Base-by-base conservation (phyloP, 2,329 filamentous ascomycete genomes). In the Colletotrichum sansevieriae region DNA sequence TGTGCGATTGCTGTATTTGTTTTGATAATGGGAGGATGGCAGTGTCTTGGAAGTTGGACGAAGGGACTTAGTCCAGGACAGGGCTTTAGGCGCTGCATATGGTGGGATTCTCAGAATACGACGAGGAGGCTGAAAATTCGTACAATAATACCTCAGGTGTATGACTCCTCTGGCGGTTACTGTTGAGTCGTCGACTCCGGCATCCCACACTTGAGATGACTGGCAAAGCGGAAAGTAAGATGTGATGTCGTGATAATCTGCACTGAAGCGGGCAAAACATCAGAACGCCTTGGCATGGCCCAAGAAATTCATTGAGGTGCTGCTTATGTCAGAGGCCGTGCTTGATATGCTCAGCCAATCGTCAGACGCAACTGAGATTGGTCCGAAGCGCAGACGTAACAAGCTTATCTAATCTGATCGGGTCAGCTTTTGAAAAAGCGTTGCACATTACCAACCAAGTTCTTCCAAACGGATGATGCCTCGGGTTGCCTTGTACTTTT, bases 371-470 rank as follows among this genome's bases (percentile, higher is more conserved):
- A 35, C 35, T n/a, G 49, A 52, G 25, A 13, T 13, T 25, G 49
- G 49, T n/a, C 49, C 57, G 44, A 43, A 22, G 57, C 33, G 57
- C n/a, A 29, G 9, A 39, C 51, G 41, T 13, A 49, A 57, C 59
- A 15, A 39, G 47, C 41, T 62, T 44, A 66, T 66, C 63, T 66
- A 63, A 66, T 55, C 58, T 55, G 63, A 65, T 65, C 37, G 15
- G 33, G 25, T 41, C 49, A 37, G 11, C 25, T 25, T 5, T 39
- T 56, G 33, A 57, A 49, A 41, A 55, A 62, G 55, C 35, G 54
- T 59, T 59, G 54, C 55, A 43, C 46, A 15, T 60, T 20, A n/a
- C 20, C n/a, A 33, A n/a, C 20, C 12, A 33, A 35, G 12, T 29
- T 0, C 25, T 39, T 55, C 5, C 25, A 25, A 25, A 64, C 54